A percentile compares a stretch with the other conserved stretches of the same genome.
phyloP scores from a whole-genome alignment of 2,329 filamentous ascomycete species.

The Beauveria pseudobassiana region DNA sequence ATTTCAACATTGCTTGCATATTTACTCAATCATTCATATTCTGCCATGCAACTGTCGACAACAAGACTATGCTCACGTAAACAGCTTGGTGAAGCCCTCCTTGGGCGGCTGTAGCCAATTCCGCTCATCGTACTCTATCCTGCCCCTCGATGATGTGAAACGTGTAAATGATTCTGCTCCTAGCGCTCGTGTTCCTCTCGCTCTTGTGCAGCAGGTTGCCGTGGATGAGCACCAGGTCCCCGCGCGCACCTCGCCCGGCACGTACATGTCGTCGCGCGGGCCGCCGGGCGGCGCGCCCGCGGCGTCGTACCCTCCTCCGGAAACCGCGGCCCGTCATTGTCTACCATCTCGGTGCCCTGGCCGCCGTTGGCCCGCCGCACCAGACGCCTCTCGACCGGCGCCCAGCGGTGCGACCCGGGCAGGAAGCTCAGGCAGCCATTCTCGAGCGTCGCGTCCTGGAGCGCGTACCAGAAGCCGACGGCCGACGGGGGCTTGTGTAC shows the following conservation, averaged over 20 bases:
- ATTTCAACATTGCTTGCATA: not conserved
- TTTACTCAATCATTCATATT: not conserved
- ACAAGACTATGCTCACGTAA: conserved; percentile 18
- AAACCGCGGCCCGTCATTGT: conserved; percentile 59
- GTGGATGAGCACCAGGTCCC: conserved; percentile 86
- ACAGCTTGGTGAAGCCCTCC: conserved; percentile 69
- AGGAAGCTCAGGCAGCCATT: conserved; percentile 90
- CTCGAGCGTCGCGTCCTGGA: conserved; percentile 79
- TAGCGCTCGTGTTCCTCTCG: conserved; percentile 79
- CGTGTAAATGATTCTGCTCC: conserved; percentile 91
- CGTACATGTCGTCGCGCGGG: conserved; percentile 52
- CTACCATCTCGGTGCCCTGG: conserved; percentile 60
- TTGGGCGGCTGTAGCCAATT: conserved; percentile 91
- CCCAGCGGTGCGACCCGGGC: conserved; percentile 70
- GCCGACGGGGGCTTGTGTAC: conserved; percentile 82
- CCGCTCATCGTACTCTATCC: conserved; percentile 66
- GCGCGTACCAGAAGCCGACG: conserved; percentile 94
- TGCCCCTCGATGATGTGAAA: conserved; percentile 93
- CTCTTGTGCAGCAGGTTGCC: conserved; percentile 95
- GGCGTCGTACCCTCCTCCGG: conserved; percentile 41
- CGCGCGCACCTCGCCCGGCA: conserved; percentile 80
- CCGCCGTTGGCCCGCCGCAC: conserved; percentile 52
- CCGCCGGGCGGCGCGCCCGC: conserved; percentile 30
- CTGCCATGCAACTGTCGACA: not conserved
- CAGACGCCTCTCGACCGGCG: conserved; percentile 64